These are phyloP conservation scores for Eucalyptus regnans DNA, from an alignment of 345 rosid genomes.

Conservation along the genomic window DNA sequence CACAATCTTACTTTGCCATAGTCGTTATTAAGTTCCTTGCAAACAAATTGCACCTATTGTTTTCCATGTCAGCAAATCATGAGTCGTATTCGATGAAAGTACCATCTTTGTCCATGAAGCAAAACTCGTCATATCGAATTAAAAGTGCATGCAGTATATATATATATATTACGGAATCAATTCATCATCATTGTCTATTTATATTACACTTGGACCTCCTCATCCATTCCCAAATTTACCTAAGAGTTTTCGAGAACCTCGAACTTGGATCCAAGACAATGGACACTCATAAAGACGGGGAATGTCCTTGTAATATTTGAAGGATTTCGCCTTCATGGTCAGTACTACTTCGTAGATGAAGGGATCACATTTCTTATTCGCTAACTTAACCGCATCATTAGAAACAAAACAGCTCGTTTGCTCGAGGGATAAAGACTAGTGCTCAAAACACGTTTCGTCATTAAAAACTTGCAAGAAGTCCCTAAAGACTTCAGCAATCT, in stretches of 20 bases:
- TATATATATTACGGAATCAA: neutral
- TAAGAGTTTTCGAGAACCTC: neutral
- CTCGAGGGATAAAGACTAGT: neutral
- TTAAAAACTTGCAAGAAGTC: neutral
- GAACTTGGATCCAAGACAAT: neutral
- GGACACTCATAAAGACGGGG: neutral
- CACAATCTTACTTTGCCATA: neutral
- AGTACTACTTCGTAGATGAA: neutral
- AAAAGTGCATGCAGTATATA: neutral
- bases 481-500: neutral
- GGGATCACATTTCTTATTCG: neutral
- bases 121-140: neutral
- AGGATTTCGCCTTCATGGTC: neutral
- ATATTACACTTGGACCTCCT: neutral
- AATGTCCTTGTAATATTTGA: neutral
- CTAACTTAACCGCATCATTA: neutral
- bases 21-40: neutral
- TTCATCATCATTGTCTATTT: neutral
- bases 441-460: neutral
- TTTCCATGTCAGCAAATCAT: neutral
- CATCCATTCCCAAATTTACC: neutral
- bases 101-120: neutral
- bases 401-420: neutral
- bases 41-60: neutral
- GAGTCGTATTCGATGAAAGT: fast-evolving